Evolutionary conservation across 306 rosid species (phyloP).

Genomic region (Herpetospermum pedunculosum): DNA sequence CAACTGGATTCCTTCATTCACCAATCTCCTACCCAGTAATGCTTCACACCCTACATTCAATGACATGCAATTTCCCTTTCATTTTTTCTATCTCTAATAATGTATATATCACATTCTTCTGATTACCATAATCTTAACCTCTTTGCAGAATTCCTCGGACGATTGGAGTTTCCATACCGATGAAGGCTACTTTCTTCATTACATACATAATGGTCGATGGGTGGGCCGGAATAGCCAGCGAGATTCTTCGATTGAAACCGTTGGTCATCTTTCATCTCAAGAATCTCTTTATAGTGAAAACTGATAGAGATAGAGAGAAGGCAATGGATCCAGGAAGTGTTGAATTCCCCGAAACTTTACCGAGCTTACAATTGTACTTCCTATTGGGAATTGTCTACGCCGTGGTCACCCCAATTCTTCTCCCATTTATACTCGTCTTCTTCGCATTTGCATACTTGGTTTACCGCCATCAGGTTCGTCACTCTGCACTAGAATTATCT

Average conservation of each 20-base stretch:
- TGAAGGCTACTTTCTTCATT: constrained; percentile 95
- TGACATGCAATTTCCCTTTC: not conserved
- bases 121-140: no score
- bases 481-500: not conserved
- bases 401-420: constrained; percentile 92
- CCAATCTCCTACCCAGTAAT: constrained; percentile 84
- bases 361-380: constrained; percentile 85
- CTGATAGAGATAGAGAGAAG: constrained; percentile 80
- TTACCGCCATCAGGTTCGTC: constrained; percentile 94
- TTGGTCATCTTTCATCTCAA: constrained; percentile 89
- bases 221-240: constrained; percentile 95
- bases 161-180: constrained; percentile 93
- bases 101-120: no score
- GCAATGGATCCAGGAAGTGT: constrained; percentile 91
- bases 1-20: constrained; percentile 89
- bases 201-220: constrained; percentile 98
- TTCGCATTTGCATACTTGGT: constrained; percentile 89
- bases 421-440: constrained; percentile 91
- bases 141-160: constrained; percentile 75
- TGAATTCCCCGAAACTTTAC: constrained; percentile 80
- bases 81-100: not conserved
- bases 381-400: constrained; percentile 88
- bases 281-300: constrained; percentile 84
- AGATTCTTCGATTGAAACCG: constrained; percentile 87
- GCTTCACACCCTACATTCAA: constrained; percentile 1